phyloP scores from a whole-genome alignment of 116 monocot genomes.

The Zostera marina region DNA sequence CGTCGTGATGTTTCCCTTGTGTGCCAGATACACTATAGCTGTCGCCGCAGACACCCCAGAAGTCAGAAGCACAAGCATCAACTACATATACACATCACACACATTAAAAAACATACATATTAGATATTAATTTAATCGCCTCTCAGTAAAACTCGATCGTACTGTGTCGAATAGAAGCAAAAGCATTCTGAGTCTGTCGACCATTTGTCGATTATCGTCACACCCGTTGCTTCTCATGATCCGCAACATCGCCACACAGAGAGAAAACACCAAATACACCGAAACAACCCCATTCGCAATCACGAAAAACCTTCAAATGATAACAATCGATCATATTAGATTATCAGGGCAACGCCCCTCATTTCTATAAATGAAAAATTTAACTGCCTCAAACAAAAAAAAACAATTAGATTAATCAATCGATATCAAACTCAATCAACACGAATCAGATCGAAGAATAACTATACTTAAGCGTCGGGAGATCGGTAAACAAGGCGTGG shows the following conservation, averaged over 20 bases:
- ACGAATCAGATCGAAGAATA: neutral
- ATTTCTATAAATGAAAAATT: too few species aligned
- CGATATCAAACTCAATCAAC: neutral
- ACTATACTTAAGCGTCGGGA: constrained; percentile 29
- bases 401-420: neutral
- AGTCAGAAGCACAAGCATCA: constrained; percentile 16
- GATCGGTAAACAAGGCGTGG: constrained; percentile 20
- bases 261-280: constrained; percentile 26
- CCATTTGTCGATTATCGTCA: too few species aligned
- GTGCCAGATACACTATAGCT: constrained; percentile 58
- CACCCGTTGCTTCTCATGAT: constrained; percentile 8
- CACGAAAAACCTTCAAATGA: constrained; percentile 17
- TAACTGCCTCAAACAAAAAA: too few species aligned
- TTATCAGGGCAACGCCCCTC: too few species aligned
- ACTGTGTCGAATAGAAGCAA: constrained; percentile 13
- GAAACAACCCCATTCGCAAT: constrained; percentile 9
- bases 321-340: neutral
- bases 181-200: neutral
- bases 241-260: constrained; percentile 15
- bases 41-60: constrained; percentile 43
- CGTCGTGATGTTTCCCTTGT: constrained; percentile 32
- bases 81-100: neutral
- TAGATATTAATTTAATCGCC: neutral
- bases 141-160: too few species aligned
- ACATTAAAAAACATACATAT: neutral